Conservation (phyloP, 495 filamentous ascomycete genomes). For the Penicillium pulvis region DNA sequence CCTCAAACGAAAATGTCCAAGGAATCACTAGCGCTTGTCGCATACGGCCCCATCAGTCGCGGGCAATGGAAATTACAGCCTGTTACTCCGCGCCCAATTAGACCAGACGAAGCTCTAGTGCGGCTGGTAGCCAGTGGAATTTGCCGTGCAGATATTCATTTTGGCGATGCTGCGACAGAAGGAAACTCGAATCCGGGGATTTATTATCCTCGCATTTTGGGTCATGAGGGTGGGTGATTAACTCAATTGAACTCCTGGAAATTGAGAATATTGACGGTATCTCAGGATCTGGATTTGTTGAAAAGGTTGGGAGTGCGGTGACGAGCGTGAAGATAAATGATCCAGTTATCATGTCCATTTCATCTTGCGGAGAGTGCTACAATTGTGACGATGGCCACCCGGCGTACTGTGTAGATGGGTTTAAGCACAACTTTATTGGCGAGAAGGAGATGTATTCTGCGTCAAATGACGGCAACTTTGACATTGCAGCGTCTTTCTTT, state of each 20-base stretch:
- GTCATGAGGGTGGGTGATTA: neutral
- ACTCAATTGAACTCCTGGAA: neutral
- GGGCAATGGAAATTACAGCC: too few species aligned
- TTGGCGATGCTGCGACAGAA: neutral
- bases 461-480: conserved; percentile 21
- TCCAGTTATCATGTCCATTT: conserved; percentile 48
- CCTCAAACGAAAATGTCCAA: too few species aligned
- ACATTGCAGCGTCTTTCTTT: conserved; percentile 44
- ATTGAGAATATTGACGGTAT: neutral
- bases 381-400: conserved; percentile 22
- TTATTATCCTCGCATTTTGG: neutral
- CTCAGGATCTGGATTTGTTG: conserved; percentile 48
- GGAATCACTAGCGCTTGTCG: too few species aligned
- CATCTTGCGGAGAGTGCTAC: conserved; percentile 30
- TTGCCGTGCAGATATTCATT: neutral
- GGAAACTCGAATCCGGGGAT: too few species aligned
- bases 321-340: conserved; percentile 44
- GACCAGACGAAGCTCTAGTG: neutral
- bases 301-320: conserved; percentile 44
- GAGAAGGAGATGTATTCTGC: conserved; percentile 21
- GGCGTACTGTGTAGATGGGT: conserved; percentile 21
- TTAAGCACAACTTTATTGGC: conserved; percentile 45
- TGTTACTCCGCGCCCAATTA: too few species aligned
- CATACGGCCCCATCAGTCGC: too few species aligned
- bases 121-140: neutral